phyloP scores from a whole-genome alignment of 257 asterid species.

The Solanum habrochaites region DNA sequence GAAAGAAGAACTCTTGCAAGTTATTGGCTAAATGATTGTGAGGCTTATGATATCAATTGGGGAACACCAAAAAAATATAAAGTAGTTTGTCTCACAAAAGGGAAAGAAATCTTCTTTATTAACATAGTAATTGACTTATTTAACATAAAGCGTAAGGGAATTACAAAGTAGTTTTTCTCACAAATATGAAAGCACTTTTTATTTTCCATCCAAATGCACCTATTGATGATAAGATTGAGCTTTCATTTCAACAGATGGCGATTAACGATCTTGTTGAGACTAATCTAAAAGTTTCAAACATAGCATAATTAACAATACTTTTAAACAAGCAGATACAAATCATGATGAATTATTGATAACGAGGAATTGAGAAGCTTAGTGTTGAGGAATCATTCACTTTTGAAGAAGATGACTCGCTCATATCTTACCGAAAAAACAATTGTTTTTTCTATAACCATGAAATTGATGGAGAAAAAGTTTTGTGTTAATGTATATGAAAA shows the following conservation, averaged over 20 bases:
- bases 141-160: slow-evolving; percentile 62
- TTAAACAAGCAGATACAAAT: slow-evolving; percentile 91
- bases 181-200: no score
- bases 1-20: no score
- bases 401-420: slow-evolving; percentile 70
- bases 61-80: no score
- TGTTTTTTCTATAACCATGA: no score
- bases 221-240: slow-evolving; percentile 46
- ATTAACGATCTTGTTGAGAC: no score
- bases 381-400: slow-evolving; percentile 72
- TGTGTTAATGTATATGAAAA: no score
- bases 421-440: no score
- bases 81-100: slow-evolving; percentile 33
- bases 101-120: slow-evolving; percentile 80
- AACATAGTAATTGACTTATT: slow-evolving; percentile 97
- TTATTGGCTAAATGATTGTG: no score
- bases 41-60: no score
- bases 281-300: no score
- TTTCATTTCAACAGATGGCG: slow-evolving; percentile 47
- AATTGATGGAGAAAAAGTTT: no score
- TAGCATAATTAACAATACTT: slow-evolving; percentile 1
- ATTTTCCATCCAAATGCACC: no score
- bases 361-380: slow-evolving; percentile 90
- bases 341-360: slow-evolving; percentile 79
- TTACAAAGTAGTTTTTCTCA: neutral